These are phyloP conservation scores for Chlamydomonas urium DNA, from an alignment of 139 green algal species.

Conservation along the genomic window DNA sequence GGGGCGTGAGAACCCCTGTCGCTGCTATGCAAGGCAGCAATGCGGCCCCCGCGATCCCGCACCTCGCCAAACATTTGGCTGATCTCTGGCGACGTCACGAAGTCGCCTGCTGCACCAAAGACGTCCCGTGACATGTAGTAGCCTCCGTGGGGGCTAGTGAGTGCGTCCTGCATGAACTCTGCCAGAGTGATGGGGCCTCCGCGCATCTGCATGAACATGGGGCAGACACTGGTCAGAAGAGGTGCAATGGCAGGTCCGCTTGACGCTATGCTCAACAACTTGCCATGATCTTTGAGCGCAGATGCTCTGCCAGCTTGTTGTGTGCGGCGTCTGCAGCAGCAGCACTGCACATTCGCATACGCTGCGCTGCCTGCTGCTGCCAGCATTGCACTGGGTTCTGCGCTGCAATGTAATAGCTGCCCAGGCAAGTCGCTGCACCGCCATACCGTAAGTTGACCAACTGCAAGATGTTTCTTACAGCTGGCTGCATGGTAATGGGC, in stretches of 20 bases:
- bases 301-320: not conserved
- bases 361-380: no score
- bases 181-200: conserved; percentile 86
- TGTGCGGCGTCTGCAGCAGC: no score
- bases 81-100: conserved; percentile 95
- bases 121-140: conserved; percentile 85
- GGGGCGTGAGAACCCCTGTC: no score
- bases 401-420: no score
- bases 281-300: conserved; percentile 6
- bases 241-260: not conserved
- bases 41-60: no score
- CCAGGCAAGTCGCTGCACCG: no score
- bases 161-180: conserved; percentile 76
- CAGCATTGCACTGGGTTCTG: no score
- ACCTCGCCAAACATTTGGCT: conserved; percentile 97
- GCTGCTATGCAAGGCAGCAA: no score
- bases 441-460: no score
- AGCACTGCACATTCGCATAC: no score
- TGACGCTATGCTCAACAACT: not conserved
- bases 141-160: conserved; percentile 75
- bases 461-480: no score
- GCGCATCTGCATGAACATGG: conserved; percentile 90
- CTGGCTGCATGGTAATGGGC: no score
- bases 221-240: not conserved
- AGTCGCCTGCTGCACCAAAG: conserved; percentile 88